Evolutionary conservation across 768 basidiomycete species (phyloP).

Genomic region (Panaeolus papilionaceus): DNA sequence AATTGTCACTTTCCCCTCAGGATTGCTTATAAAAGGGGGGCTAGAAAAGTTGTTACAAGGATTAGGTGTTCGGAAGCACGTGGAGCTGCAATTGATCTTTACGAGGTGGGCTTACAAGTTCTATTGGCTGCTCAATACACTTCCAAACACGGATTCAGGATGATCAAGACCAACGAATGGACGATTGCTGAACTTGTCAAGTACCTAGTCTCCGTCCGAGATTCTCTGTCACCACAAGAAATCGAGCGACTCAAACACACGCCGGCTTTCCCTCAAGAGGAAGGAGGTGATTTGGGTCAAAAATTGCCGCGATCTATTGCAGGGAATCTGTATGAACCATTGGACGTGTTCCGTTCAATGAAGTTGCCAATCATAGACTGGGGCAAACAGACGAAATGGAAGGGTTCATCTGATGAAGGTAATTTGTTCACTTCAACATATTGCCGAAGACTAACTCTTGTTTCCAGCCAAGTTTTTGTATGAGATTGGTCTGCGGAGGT

Average conservation of each 20-base stretch:
- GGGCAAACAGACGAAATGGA: slow-evolving; percentile 83
- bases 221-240: slow-evolving; percentile 52
- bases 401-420: slow-evolving; percentile 87
- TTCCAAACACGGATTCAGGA: slow-evolving; percentile 47
- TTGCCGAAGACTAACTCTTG: slow-evolving; percentile 9
- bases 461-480: slow-evolving; percentile 79
- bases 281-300: slow-evolving; percentile 27
- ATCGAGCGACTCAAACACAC: slow-evolving; percentile 66
- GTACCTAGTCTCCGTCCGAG: slow-evolving; percentile 86
- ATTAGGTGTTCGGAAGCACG: slow-evolving; percentile 89
- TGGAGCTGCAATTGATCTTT: slow-evolving; percentile 94
- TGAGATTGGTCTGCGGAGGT: slow-evolving; percentile 69
- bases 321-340: slow-evolving; percentile 85
- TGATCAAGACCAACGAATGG: slow-evolving; percentile 93
- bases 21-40: slow-evolving; percentile 63
- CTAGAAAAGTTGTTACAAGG: slow-evolving; percentile 74
- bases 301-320: slow-evolving; percentile 64
- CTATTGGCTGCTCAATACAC: background rate
- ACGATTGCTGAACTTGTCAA: slow-evolving; percentile 83
- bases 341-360: slow-evolving; percentile 71
- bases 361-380: slow-evolving; percentile 88
- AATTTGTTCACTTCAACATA: slow-evolving; percentile 18
- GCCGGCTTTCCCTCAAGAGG: slow-evolving; percentile 75
- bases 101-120: slow-evolving; percentile 57
- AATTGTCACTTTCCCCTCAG: slow-evolving; percentile 75